These are phyloP conservation scores for Prunus padus DNA, from an alignment of 306 rosid genomes.

Conservation along the genomic window DNA sequence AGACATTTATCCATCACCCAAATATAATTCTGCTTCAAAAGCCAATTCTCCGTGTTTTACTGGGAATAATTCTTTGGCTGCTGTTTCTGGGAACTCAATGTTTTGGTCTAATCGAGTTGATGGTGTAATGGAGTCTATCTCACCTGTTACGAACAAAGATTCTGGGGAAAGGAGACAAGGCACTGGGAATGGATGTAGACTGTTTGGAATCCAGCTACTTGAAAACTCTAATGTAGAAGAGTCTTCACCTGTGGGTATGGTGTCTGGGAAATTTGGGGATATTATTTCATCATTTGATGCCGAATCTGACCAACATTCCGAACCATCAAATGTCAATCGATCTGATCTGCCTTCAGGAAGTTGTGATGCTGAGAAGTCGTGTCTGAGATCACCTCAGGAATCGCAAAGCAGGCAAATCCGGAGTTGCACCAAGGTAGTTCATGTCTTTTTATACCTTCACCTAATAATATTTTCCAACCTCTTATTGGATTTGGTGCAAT, in stretches of 20 bases:
- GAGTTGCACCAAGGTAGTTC: constrained; percentile 92
- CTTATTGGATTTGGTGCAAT: not conserved
- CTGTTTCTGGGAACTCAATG: constrained; percentile 59
- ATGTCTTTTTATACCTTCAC: not conserved
- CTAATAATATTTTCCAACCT: not conserved
- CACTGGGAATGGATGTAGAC: constrained; percentile 74
- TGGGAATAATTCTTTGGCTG: constrained; percentile 54
- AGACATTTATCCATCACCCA: constrained; percentile 60
- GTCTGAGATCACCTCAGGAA: constrained; percentile 77
- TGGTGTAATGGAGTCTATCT: constrained; percentile 54
- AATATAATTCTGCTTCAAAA: constrained; percentile 56
- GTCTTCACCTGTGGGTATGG: constrained; percentile 41
- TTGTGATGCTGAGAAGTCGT: constrained; percentile 89
- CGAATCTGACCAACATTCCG: constrained; percentile 79
- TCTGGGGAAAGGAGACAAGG: constrained; percentile 63
- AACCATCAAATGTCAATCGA: constrained; percentile 81
- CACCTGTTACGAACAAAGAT: constrained; percentile 54
- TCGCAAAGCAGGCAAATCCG: constrained; percentile 87
- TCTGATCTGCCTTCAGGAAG: constrained; percentile 82
- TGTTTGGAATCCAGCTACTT: constrained; percentile 84
- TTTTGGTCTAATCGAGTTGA: constrained; percentile 73
- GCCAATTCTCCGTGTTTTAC: constrained; percentile 59
- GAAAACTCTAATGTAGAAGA: constrained; percentile 62
- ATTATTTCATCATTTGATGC: constrained; percentile 61
- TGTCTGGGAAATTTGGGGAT: constrained; percentile 52